Conservation (phyloP, 768 basidiomycete genomes). For the Neoboletus magnificus region DNA sequence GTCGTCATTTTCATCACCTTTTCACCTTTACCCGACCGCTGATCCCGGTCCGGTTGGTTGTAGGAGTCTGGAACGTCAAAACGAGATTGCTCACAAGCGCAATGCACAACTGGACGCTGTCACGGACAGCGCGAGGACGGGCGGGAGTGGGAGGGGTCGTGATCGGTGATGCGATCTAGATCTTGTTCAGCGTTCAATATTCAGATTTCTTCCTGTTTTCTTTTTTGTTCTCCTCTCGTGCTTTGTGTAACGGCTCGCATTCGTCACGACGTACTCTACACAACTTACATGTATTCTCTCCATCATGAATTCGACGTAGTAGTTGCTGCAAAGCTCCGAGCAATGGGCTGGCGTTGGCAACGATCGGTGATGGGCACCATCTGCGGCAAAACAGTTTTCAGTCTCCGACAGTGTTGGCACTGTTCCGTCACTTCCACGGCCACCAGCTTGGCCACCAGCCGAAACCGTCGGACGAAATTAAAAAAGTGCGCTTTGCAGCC, state of each 20-base stretch:
- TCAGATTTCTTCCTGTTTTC: background rate
- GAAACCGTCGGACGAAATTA: no score
- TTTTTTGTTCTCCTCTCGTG: conserved; percentile 3
- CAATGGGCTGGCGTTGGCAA: no score
- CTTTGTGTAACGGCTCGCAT: conserved; percentile 9
- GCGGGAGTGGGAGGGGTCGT: conserved; percentile 13
- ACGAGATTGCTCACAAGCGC: conserved; percentile 76
- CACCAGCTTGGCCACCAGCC: no score
- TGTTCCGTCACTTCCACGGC: no score
- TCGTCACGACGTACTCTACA: conserved; percentile 18
- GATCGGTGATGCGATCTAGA: conserved; percentile 16
- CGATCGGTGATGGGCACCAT: no score
- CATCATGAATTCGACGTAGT: background rate
- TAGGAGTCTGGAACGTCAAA: conserved; percentile 73
- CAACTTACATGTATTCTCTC: conserved; percentile 5
- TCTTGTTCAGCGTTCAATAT: background rate
- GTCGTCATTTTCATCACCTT: conserved; percentile 3
- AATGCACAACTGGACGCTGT: conserved; percentile 37
- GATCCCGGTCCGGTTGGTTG: background rate
- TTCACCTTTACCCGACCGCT: background rate
- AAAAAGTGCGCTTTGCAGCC: no score
- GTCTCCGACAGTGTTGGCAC: no score
- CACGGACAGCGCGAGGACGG: conserved; percentile 25
- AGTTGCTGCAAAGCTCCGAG: background rate
- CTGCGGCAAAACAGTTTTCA: no score